A percentile compares a stretch with the other conserved stretches of the same genome.
These are phyloP conservation scores for Fistulina hepatica DNA, from an alignment of 1,284 basidiomycete genomes.

Conservation along the genomic window DNA sequence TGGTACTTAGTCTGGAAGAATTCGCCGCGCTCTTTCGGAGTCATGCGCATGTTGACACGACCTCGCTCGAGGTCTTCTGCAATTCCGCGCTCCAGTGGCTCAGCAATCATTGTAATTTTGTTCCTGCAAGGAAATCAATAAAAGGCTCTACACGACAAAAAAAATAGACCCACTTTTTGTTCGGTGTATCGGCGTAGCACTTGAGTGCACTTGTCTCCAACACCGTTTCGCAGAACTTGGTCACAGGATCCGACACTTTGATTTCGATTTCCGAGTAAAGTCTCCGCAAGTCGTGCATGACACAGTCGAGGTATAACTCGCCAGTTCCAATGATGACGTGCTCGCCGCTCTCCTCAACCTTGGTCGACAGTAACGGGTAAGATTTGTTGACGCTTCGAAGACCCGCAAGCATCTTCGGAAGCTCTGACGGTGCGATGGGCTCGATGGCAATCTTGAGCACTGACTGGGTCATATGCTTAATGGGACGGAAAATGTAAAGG, in stretches of 20 bases:
- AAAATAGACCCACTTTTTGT: constrained; percentile 73
- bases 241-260: constrained; percentile 98
- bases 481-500: constrained; percentile 87
- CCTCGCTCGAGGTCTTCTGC: constrained; percentile 92
- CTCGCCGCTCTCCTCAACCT: constrained; percentile 98
- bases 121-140: constrained; percentile 49
- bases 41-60: constrained; percentile 86
- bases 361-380: constrained; percentile 89
- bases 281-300: constrained; percentile 90
- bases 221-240: constrained; percentile 97
- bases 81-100: constrained; percentile 87
- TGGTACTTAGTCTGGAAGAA: constrained; percentile 96
- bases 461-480: constrained; percentile 93
- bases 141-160: constrained; percentile 4
- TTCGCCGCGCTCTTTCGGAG: constrained; percentile 84
- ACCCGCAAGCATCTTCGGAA: constrained; percentile 98
- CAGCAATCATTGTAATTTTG: constrained; percentile 95
- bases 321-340: constrained; percentile 96
- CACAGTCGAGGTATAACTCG: constrained; percentile 93
- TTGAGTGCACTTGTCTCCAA: constrained; percentile 96
- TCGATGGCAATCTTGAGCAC: constrained; percentile 99
- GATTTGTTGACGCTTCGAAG: constrained; percentile 96
- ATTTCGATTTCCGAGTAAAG: constrained; percentile 98
- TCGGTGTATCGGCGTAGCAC: constrained; percentile 97
- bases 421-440: constrained; percentile 92